Evolutionary conservation across 805 yeast species (phyloP), one percentile per base, ranked within the genome.

Genomic region (Candida schatavii): DNA sequence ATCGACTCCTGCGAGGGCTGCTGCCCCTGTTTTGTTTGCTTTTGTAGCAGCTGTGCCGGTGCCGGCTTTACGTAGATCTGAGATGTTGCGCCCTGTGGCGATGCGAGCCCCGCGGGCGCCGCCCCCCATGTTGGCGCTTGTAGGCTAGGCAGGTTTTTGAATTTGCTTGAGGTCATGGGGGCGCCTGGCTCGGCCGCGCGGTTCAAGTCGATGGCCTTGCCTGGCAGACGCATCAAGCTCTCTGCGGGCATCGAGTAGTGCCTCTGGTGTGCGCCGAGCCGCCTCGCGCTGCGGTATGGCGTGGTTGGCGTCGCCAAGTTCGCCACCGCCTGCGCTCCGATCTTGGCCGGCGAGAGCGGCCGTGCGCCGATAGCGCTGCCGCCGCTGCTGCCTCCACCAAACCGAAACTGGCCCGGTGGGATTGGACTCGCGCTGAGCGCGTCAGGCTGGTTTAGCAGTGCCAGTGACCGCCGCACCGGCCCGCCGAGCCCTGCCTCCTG

Each of bases 241-340:
- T 64, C 72, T 7, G 46, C 54, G 0, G 75, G 75, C 72, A 70
- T 64, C 2, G 74, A 70, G 40, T 57, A 64, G 48, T 69, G 72
- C 9, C 75, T 57, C 48, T 66, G 74, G 46, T 70, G 75, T 7
- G 48, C 45, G 17, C 46, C 33, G 31, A 52, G 40, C 37, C 36
- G 30, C 43, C 54, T 28, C 33, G 43, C 20, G 44, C 55, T 49
- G 26, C 61, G 52, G 49, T 62, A 62, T 1, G 57, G 73, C 0
- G 68, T 59, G 9, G 64, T 52, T 11, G 73, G 74, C 14, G 61
- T 56, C 5, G 69, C 59, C 30, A 68, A 47, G 48, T 56, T 62
- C 17, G 87, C 83, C 1, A 83, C 85, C 1, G 88, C 88, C 18
- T 74, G 76, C 1, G 88, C 88, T 0, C 90, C 90, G 9, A 82